A percentile compares a stretch with the other conserved stretches of the same genome.
Evolutionary conservation across 805 yeast species (phyloP).

Genomic region (Yamadazyma phyllophila): DNA sequence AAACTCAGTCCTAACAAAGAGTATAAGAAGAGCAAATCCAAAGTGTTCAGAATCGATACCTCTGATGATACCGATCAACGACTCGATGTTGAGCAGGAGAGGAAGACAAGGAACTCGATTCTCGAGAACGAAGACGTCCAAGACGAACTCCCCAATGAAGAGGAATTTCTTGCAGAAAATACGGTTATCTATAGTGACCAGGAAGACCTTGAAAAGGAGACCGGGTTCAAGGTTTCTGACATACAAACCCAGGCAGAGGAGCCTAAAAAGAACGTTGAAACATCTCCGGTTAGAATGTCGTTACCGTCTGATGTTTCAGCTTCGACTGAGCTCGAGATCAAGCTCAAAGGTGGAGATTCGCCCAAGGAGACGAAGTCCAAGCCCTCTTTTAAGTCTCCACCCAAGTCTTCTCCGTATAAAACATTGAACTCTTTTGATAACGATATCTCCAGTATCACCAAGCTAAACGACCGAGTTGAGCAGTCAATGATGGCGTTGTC

Average conservation of each 20-base stretch:
- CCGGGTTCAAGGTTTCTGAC: background rate
- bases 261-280: background rate
- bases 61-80: background rate
- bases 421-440: slow-evolving; percentile 4
- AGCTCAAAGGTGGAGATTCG: background rate
- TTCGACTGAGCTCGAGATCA: slow-evolving; percentile 13
- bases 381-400: too few relatives aligned
- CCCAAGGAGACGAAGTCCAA: too few relatives aligned
- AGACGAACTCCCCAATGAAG: background rate
- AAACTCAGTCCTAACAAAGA: slow-evolving; percentile 7
- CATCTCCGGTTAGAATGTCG: slow-evolving; percentile 10
- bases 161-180: background rate
- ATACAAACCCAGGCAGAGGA: background rate
- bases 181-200: background rate
- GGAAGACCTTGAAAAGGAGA: background rate
- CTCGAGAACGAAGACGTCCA: background rate
- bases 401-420: slow-evolving; percentile 4
- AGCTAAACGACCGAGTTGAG: slow-evolving; percentile 10
- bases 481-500: slow-evolving; percentile 10
- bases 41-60: slow-evolving; percentile 6
- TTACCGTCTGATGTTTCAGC: slow-evolving; percentile 20
- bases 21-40: slow-evolving; percentile 5
- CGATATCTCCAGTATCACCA: slow-evolving; percentile 10
- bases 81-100: background rate
- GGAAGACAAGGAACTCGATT: slow-evolving; percentile 5